These are phyloP conservation scores for Agaricus blazei DNA, from an alignment of 768 basidiomycete genomes.

Conservation along the genomic window DNA sequence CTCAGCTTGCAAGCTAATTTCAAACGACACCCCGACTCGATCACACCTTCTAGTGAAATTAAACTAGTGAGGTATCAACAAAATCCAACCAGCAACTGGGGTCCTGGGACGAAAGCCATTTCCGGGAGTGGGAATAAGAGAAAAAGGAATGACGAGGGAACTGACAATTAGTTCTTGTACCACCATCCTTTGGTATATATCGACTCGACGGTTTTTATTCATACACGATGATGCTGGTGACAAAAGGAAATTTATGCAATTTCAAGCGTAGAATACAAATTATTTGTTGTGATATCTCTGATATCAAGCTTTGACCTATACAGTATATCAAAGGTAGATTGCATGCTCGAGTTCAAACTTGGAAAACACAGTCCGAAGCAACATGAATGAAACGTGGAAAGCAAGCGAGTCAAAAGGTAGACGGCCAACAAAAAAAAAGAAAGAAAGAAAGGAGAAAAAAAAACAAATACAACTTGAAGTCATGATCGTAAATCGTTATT, in stretches of 20 bases:
- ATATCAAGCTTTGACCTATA: constrained; percentile 4
- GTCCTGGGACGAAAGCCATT: constrained; percentile 67
- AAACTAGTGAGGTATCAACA: constrained; percentile 87
- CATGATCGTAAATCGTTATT: not conserved
- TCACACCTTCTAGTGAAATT: constrained; percentile 54
- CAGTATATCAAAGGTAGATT: not conserved
- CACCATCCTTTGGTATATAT: not conserved
- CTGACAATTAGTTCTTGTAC: not conserved
- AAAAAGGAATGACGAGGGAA: not conserved
- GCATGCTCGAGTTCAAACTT: not conserved
- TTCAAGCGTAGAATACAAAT: not conserved
- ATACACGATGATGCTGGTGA: no score
- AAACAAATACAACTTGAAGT: constrained; percentile 8
- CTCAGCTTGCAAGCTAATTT: constrained; percentile 67
- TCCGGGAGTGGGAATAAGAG: constrained; percentile 3
- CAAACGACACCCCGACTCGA: constrained; percentile 60
- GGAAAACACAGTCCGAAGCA: not conserved
- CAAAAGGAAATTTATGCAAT: not conserved
- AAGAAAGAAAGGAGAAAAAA: constrained; percentile 13
- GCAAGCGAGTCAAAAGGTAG: constrained; percentile 5
- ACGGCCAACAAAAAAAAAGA: constrained; percentile 13
- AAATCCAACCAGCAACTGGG: constrained; percentile 93
- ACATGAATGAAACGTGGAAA: no score
- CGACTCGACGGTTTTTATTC: no score
- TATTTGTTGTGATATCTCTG: constrained; percentile 5